phyloP scores from a whole-genome alignment of 331 rosid genomes.

The Erythrophleum ivorense region DNA sequence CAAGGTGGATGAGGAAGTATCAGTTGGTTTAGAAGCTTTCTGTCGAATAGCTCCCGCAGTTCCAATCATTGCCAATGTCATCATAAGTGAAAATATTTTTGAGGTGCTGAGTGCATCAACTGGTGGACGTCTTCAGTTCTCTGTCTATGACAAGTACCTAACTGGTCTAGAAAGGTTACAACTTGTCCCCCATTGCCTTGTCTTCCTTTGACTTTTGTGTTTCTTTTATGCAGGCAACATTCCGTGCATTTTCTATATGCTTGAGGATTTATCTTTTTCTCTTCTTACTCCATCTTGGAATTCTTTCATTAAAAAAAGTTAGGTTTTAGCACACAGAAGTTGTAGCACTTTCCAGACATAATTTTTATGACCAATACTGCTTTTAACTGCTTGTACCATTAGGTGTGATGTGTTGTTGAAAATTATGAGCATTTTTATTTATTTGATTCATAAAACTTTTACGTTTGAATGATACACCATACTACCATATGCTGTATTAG shows the following conservation, averaged over 20 bases:
- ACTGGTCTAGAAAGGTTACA: slow-evolving; percentile 78
- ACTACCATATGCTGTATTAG: neutral
- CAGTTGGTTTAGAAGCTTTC: slow-evolving; percentile 88
- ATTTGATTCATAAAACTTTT: too few relatives aligned
- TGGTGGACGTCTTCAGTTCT: slow-evolving; percentile 73
- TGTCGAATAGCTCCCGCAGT: slow-evolving; percentile 93
- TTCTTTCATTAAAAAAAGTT: neutral
- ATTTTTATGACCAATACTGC: too few relatives aligned
- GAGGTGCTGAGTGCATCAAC: slow-evolving; percentile 76
- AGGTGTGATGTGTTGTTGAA: too few relatives aligned
- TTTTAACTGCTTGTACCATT: too few relatives aligned
- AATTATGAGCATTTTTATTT: too few relatives aligned
- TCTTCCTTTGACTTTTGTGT: slow-evolving; percentile 11
- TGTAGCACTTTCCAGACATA: neutral
- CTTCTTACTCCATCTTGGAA: slow-evolving; percentile 2
- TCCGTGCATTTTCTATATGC: slow-evolving; percentile 17
- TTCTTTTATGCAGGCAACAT: slow-evolving; percentile 2
- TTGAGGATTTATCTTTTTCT: slow-evolving; percentile 17
- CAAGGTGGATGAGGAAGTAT: slow-evolving; percentile 75
- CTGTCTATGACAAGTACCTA: slow-evolving; percentile 81
- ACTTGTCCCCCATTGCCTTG: slow-evolving; percentile 9
- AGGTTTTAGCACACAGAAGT: neutral
- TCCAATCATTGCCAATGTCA: slow-evolving; percentile 82
- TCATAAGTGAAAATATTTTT: slow-evolving; percentile 81
- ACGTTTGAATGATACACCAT: neutral